phyloP scores from a whole-genome alignment of 1,139 yeast species.

The Pichia norvegensis region DNA sequence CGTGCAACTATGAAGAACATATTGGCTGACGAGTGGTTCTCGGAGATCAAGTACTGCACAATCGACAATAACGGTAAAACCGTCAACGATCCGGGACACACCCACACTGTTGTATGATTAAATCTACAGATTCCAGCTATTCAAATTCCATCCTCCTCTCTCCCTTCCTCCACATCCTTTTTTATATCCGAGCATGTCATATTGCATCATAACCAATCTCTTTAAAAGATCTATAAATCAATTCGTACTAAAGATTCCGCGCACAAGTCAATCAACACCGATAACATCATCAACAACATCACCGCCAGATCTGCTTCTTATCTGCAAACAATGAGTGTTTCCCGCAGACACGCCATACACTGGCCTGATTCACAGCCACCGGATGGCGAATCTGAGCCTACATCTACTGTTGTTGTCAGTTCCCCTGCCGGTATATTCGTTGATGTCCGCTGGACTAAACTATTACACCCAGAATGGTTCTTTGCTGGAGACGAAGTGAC shows the following conservation, averaged over 20 bases:
- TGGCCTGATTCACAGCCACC: constrained; percentile 15
- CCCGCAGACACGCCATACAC: constrained; percentile 14
- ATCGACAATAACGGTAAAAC: constrained; percentile 37
- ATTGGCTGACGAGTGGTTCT: constrained; percentile 72
- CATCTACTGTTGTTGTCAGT: constrained; percentile 47
- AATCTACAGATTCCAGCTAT: too few species aligned
- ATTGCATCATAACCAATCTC: background rate
- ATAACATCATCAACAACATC: too few species aligned
- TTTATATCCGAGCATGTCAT: background rate
- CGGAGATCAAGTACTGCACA: constrained; percentile 45
- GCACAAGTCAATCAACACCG: too few species aligned
- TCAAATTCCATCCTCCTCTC: background rate
- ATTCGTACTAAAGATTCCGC: too few species aligned
- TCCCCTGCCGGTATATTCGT: constrained; percentile 40
- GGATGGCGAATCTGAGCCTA: constrained; percentile 38
- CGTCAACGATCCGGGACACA: constrained; percentile 43
- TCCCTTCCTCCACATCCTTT: background rate
- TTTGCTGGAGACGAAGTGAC: constrained; percentile 30
- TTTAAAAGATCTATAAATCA: too few species aligned
- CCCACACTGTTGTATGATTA: constrained; percentile 40
- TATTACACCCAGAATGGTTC: constrained; percentile 32
- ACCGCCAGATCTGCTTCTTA: too few species aligned
- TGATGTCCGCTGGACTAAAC: constrained; percentile 31
- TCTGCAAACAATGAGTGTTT: constrained; percentile 12
- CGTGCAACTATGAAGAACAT: constrained; percentile 77